Conservation (phyloP, 2,329 filamentous ascomycete genomes). For the Colletotrichum sp. region DNA sequence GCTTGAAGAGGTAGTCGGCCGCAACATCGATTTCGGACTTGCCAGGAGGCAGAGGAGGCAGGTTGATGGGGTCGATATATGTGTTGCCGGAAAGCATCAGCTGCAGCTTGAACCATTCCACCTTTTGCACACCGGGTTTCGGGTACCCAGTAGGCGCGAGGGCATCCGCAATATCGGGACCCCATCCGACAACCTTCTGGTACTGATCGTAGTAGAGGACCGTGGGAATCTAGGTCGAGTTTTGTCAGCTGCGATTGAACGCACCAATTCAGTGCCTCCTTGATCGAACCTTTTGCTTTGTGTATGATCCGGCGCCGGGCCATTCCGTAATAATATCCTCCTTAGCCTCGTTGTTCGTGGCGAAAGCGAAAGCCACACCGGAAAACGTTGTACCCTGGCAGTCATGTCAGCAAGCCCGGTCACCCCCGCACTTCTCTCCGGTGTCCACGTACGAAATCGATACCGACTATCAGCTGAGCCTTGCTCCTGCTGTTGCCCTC, state of each 20-base stretch:
- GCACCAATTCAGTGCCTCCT: neutral
- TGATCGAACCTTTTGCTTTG: slow-evolving; percentile 88
- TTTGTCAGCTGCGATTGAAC: neutral
- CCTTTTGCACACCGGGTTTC: slow-evolving; percentile 97
- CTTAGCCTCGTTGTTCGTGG: slow-evolving; percentile 95
- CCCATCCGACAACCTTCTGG: slow-evolving; percentile 99
- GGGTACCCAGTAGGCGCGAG: slow-evolving; percentile 96
- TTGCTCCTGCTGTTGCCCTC: slow-evolving; percentile 90
- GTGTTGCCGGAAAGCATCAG: slow-evolving; percentile 99
- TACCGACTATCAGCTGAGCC: slow-evolving; percentile 96
- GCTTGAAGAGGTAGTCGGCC: slow-evolving; percentile 98
- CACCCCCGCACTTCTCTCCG: neutral
- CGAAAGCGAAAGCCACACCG: slow-evolving; percentile 95
- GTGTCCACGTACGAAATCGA: slow-evolving; percentile 82
- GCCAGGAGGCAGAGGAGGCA: slow-evolving; percentile 93
- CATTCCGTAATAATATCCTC: slow-evolving; percentile 99
- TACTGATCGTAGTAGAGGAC: slow-evolving; percentile 99
- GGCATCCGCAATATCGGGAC: slow-evolving; percentile 96
- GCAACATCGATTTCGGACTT: slow-evolving; percentile 99
- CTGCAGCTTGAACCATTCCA: slow-evolving; percentile 99
- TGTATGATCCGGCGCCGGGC: slow-evolving; percentile 96
- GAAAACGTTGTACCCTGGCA: slow-evolving; percentile 93
- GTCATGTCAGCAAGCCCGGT: slow-evolving; percentile 1
- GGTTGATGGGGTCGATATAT: slow-evolving; percentile 98
- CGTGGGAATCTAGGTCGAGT: slow-evolving; percentile 81